Evolutionary conservation across 352 stramenopile species (phyloP), one percentile per base, ranked within the genome.

Genomic region (Nothophytophthora sp.): DNA sequence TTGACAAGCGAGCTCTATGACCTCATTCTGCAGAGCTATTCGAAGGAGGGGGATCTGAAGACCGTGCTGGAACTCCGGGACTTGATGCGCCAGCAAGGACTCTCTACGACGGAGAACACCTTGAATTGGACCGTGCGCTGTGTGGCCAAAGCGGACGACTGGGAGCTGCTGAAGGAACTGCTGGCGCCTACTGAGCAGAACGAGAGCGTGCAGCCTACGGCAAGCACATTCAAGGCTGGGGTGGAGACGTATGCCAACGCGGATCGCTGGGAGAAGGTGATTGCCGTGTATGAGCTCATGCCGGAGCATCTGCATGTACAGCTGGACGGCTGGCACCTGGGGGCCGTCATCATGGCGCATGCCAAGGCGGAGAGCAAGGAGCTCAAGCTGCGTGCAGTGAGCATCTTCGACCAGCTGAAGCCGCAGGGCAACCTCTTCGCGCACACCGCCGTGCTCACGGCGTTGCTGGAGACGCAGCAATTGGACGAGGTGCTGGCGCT

Each of bases 1-100:
- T 59, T 79, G 16, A 76, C 61, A 6, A 78, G 80, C 33, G 76
- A 90, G 23, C 85, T 82, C 40, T 88, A 86, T 63, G 84, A 90
- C 60, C 83, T 65, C 43, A 74, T 92, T 12, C 66, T 92, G 37
- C 86, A 86, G 59, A 85, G 69, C 36, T 90, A 76, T 37, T 72
- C 77, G n/a, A 60, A 67, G 25, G 68, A 76, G 10, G 72, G 69
- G 5, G 70, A 92, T 36, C 64, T 73, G 19, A 59, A 88, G 34
- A 82, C 75, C 38, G 78, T 72, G 5, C 47, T 83, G 16, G 77
- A 65, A 12, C 63, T 81, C 24, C 55, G 85, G 56, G 67, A 69
- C 23, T 66, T 69, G 27, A 73, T 89, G 36, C 63, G 60, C 22
- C 37, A 87, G 59, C 62, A 67, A 16, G 47, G 52, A 2, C 49